Conservation (phyloP, 2,329 filamentous ascomycete species). For the Aspergillus fischeri region DNA sequence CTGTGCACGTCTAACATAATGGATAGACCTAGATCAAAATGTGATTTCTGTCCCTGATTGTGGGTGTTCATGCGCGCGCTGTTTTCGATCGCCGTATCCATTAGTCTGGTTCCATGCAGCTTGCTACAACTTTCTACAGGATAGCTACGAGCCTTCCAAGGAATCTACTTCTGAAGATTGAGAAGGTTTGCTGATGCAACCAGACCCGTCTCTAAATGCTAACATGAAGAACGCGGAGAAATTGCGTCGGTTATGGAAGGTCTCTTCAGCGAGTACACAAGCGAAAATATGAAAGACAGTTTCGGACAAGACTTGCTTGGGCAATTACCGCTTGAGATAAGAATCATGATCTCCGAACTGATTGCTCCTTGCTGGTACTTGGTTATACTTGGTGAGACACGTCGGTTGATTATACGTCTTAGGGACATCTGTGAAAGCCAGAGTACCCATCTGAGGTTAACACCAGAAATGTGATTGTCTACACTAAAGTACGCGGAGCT, state of each 20-base stretch:
- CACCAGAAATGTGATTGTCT: constrained; percentile 1
- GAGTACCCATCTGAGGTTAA: not conserved
- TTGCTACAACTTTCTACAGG: not conserved
- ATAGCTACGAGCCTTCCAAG: not conserved
- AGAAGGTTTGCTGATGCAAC: not conserved
- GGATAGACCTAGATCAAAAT: not conserved
- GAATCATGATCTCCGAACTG: not conserved
- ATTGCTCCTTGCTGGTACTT: constrained; percentile 10
- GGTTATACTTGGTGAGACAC: constrained; percentile 7
- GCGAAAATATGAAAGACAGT: not conserved
- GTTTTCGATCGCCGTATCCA: not conserved
- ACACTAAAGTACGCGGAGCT: not conserved
- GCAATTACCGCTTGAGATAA: constrained; percentile 1
- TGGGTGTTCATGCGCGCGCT: not conserved
- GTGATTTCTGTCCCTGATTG: not conserved
- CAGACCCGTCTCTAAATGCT: not conserved
- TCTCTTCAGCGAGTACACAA: not conserved
- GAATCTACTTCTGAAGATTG: not conserved
- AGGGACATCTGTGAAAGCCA: not conserved
- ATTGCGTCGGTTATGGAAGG: not conserved
- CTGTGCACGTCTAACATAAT: not conserved
- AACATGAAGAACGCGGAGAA: not conserved
- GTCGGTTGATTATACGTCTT: constrained; percentile 2
- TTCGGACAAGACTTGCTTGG: constrained; percentile 1
- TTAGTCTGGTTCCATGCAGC: not conserved